Percentiles rank a stretch among this genome's conserved stretches.
These are phyloP conservation scores for Leptosphaerulina australis DNA, from an alignment of 2,329 filamentous ascomycete genomes.

Conservation along the genomic window DNA sequence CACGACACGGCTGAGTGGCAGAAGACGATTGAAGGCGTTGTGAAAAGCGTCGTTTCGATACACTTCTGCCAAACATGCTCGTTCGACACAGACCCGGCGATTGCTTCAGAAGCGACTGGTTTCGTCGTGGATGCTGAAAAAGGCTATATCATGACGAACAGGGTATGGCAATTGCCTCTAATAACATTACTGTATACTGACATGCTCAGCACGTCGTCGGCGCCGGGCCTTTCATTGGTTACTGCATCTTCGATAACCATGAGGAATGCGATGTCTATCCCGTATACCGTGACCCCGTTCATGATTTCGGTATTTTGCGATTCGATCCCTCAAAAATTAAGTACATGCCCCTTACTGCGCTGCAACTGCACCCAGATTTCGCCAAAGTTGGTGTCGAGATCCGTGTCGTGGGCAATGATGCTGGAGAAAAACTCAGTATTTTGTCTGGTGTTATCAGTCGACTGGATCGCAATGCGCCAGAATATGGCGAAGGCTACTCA, in stretches of 20 bases:
- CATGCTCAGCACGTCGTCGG: slow-evolving; percentile 79
- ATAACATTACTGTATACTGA: slow-evolving; percentile 25
- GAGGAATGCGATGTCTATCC: slow-evolving; percentile 94
- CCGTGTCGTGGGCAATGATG: slow-evolving; percentile 96
- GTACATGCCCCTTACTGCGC: slow-evolving; percentile 87
- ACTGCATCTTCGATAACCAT: slow-evolving; percentile 98
- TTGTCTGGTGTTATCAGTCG: slow-evolving; percentile 96
- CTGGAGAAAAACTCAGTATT: slow-evolving; percentile 97
- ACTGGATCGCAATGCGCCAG: slow-evolving; percentile 92
- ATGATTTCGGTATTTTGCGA: slow-evolving; percentile 96
- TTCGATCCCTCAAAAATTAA: slow-evolving; percentile 97
- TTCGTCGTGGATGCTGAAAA: slow-evolving; percentile 96
- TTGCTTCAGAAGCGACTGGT: slow-evolving; percentile 94
- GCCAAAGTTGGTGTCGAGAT: slow-evolving; percentile 92
- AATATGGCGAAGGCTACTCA: slow-evolving; percentile 94
- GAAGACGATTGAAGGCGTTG: slow-evolving; percentile 89
- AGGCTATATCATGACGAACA: slow-evolving; percentile 68
- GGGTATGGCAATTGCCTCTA: slow-evolving; percentile 35
- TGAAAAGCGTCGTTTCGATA: slow-evolving; percentile 96
- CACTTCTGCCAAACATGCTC: slow-evolving; percentile 98
- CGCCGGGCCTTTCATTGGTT: slow-evolving; percentile 95
- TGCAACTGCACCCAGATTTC: slow-evolving; percentile 82
- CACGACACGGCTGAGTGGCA: slow-evolving; percentile 87
- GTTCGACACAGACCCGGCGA: slow-evolving; percentile 94
- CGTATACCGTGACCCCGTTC: slow-evolving; percentile 96